A percentile compares a stretch with the other conserved stretches of the same genome.
These are phyloP conservation scores for Endoconidiophora laricicola DNA, from an alignment of 2,329 filamentous ascomycete genomes.

Conservation along the genomic window DNA sequence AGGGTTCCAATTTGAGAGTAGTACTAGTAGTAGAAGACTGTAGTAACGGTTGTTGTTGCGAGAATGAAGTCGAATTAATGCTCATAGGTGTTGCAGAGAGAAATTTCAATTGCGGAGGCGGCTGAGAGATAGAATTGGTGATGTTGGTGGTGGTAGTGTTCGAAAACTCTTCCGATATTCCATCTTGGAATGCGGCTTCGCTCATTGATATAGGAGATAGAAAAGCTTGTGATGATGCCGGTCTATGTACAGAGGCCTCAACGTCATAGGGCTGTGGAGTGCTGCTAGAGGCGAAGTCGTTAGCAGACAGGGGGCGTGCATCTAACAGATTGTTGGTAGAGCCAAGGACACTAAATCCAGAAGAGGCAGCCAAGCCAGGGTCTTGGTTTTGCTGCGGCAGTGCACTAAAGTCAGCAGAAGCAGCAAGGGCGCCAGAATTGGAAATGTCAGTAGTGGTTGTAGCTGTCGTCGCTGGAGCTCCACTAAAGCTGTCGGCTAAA, in stretches of 20 bases:
- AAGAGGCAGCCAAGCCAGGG: too few relatives aligned
- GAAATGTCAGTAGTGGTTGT: not conserved
- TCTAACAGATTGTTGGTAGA: not conserved
- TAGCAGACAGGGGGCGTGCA: conserved; percentile 2
- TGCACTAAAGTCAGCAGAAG: not conserved
- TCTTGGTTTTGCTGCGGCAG: not conserved
- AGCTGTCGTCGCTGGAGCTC: not conserved
- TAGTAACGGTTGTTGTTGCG: not conserved
- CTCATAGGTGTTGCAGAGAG: not conserved
- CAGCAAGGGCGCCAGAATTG: not conserved
- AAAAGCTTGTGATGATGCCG: conserved; percentile 3
- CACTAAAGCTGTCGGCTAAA: conserved; percentile 3
- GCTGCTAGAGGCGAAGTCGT: not conserved
- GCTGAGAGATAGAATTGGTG: not conserved
- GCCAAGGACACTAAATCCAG: not conserved
- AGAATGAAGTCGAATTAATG: not conserved
- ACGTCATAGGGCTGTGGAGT: conserved; percentile 9
- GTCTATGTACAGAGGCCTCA: conserved; percentile 4
- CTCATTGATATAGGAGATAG: conserved; percentile 12
- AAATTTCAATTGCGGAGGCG: conserved; percentile 7
- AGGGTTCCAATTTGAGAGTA: conserved; percentile 6
- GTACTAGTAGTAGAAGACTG: not conserved
- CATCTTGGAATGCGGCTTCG: conserved; percentile 6
- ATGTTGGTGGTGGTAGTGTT: not conserved
- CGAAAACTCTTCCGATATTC: not conserved